phyloP scores from a whole-genome alignment of 805 yeast genomes.

The Maudiozyma saulgeensis region DNA sequence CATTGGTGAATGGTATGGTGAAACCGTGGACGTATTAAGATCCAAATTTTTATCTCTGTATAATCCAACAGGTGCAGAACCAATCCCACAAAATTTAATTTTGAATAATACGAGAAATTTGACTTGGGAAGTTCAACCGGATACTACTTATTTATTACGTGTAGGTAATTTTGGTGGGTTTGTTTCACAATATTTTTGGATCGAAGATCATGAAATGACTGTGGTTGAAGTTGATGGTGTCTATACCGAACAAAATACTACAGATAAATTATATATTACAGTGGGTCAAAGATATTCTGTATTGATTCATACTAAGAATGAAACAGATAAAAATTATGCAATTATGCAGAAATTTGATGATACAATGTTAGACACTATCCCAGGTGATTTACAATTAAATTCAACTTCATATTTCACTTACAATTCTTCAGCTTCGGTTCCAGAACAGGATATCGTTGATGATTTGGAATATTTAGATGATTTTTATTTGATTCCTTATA shows the following conservation, averaged over 20 bases:
- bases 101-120: slow-evolving; percentile 73
- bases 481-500: slow-evolving; percentile 58
- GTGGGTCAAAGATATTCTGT: slow-evolving; percentile 90
- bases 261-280: slow-evolving; percentile 66
- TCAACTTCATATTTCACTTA: slow-evolving; percentile 69
- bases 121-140: slow-evolving; percentile 74
- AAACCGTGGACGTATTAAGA: slow-evolving; percentile 37
- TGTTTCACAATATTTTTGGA: slow-evolving; percentile 78
- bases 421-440: slow-evolving; percentile 34
- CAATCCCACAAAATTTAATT: slow-evolving; percentile 74
- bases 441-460: slow-evolving; percentile 36
- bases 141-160: slow-evolving; percentile 74
- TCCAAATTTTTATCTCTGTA: slow-evolving; percentile 52
- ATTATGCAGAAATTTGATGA: slow-evolving; percentile 75
- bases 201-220: slow-evolving; percentile 80
- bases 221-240: slow-evolving; percentile 92
- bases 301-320: slow-evolving; percentile 61
- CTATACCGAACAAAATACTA: slow-evolving; percentile 63
- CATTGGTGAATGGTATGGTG: slow-evolving; percentile 85
- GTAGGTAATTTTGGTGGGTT: slow-evolving; percentile 84
- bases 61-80: slow-evolving; percentile 98
- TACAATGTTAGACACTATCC: slow-evolving; percentile 70
- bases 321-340: slow-evolving; percentile 60
- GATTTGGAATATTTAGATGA: slow-evolving; percentile 61
- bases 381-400: slow-evolving; percentile 56